Conservation (phyloP, 139 green algal species). For the Nannochloris sp. region DNA sequence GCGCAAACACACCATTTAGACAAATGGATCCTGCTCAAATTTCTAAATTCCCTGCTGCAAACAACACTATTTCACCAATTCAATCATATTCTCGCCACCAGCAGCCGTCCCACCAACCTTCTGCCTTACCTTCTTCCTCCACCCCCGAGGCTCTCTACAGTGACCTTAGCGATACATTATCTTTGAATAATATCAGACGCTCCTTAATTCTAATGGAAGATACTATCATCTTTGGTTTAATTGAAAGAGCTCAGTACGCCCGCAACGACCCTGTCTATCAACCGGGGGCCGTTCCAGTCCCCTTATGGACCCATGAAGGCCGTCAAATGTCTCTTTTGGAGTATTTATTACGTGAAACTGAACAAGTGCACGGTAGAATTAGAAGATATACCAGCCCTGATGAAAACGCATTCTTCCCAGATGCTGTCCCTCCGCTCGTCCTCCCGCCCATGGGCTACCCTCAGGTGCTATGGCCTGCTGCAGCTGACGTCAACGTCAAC, state of each 20-base stretch:
- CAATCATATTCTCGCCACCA: too few relatives aligned
- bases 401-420: slow-evolving; percentile 92
- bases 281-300: slow-evolving; percentile 58
- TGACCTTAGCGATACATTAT: slow-evolving; percentile 3
- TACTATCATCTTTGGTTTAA: slow-evolving; percentile 96
- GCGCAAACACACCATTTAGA: too few relatives aligned
- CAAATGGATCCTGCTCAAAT: too few relatives aligned
- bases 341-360: slow-evolving; percentile 85
- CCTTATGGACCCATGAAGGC: slow-evolving; percentile 26
- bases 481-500: slow-evolving; percentile 87
- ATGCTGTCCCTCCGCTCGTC: slow-evolving; percentile 43
- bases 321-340: slow-evolving; percentile 78
- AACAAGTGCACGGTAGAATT: slow-evolving; percentile 85
- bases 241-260: slow-evolving; percentile 91
- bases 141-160: too few relatives aligned
- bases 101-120: too few relatives aligned
- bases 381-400: slow-evolving; percentile 89
- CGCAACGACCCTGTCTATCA: slow-evolving; percentile 79
- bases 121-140: too few relatives aligned
- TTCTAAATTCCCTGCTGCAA: too few relatives aligned
- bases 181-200: slow-evolving; percentile 74
- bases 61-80: too few relatives aligned
- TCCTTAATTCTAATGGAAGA: slow-evolving; percentile 89
- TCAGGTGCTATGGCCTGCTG: slow-evolving; percentile 55
- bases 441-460: slow-evolving; percentile 39